Base-by-base conservation (phyloP, 192 early-diverging fungal species). In the Coemansia sp. region DNA sequence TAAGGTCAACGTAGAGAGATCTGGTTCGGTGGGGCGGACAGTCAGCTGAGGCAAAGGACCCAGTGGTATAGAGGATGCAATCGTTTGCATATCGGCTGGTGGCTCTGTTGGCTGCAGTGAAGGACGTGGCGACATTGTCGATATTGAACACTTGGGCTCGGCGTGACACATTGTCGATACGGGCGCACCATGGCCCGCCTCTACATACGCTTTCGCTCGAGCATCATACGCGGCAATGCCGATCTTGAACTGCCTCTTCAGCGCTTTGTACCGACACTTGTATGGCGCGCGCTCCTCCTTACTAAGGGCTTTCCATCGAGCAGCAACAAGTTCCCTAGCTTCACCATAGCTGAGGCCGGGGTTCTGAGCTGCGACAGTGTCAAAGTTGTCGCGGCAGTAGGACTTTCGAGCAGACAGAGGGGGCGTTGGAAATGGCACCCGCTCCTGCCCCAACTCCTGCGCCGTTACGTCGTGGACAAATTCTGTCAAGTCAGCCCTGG, bases 161-260 rank as follows among this genome's bases (percentile, higher is more conserved):
- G 41, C 14, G n/a, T n/a, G 41, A 18, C 16, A 16, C 41, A 3
- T 16, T 43, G 16, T n/a, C 16, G 41, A 43, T 4, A 43, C 6
- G 0, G 16, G 16, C 41, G 16, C 16, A 6, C 41, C 41, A 4
- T 13, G 16, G 14, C 6, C 16, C 16, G 41, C 5, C 16, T 42
- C 16, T 16, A n/a, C 16, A 42, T 6, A n/a, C 16, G 41, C 16
- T n/a, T 42, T 42, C 16, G 14, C 16, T 0, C 41, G 41, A n/a
- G 41, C 41, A 16, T 42, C 41, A 66, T 83, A 42, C 16, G 41
- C 16, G 16, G 41, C 41, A 42, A 42, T 1, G 6, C n/a, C 41
- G 4, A 42, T 18, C 6, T 42, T 42, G 6, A n/a, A 42, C 16
- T 18, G 41, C 41, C 16, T 42, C 16, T 18, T 42, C 41, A 42